Evolutionary conservation across 768 basidiomycete species (phyloP).

Genomic region (Serendipita sp.): DNA sequence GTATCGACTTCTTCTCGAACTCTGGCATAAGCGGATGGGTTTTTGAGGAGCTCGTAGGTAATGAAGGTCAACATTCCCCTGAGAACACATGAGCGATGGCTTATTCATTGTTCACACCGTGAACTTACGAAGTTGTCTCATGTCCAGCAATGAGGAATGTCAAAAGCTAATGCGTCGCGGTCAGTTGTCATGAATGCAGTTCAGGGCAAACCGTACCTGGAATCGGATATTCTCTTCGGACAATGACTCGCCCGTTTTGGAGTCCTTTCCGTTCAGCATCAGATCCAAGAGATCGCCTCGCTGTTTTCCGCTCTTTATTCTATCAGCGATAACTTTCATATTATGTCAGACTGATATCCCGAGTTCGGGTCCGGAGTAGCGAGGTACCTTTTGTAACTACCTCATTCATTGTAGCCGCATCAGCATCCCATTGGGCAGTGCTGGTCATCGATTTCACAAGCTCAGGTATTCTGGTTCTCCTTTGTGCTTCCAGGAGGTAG

Average conservation of each 20-base stretch:
- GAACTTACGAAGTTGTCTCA: conserved; percentile 20
- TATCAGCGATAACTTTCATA: conserved; percentile 24
- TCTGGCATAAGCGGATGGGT: conserved; percentile 27
- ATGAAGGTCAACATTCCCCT: conserved; percentile 26
- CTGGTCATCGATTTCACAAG: conserved; percentile 22
- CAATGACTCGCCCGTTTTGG: conserved; percentile 29
- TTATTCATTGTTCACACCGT: no score
- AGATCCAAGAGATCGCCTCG: conserved; percentile 30
- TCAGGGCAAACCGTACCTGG: conserved; percentile 21
- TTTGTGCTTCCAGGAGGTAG: conserved; percentile 25
- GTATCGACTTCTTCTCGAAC: conserved; percentile 34
- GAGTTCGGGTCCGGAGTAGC: not conserved
- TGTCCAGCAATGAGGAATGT: conserved; percentile 38
- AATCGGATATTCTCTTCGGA: conserved; percentile 27
- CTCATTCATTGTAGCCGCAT: conserved; percentile 27
- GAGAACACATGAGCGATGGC: not conserved
- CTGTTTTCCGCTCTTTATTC: conserved; percentile 22
- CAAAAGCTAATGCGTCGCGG: conserved; percentile 20
- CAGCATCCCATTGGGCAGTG: conserved; percentile 26
- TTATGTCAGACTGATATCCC: not conserved
- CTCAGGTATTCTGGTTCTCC: conserved; percentile 23
- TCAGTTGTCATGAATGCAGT: not conserved
- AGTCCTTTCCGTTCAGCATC: conserved; percentile 32
- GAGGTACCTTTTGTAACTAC: conserved; percentile 26
- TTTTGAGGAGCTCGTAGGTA: conserved; percentile 29